phyloP scores from a whole-genome alignment of 208 protist genomes.

The Leptomonas pyrrhocoris region DNA sequence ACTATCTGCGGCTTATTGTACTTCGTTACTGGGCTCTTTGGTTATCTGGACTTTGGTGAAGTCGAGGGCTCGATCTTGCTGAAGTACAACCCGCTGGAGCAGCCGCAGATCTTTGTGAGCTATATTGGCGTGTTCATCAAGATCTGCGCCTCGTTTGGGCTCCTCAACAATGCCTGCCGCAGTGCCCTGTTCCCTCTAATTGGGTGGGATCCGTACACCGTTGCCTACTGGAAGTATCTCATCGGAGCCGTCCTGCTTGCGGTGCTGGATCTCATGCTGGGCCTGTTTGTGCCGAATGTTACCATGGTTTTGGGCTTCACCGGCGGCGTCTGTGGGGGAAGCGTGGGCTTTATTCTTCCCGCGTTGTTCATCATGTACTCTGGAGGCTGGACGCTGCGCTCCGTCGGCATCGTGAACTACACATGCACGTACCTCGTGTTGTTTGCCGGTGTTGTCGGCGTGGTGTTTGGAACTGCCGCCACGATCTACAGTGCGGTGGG shows the following conservation, averaged over 20 bases:
- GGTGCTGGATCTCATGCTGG: slow-evolving; percentile 44
- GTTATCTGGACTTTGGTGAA: slow-evolving; percentile 71
- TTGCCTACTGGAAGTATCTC: slow-evolving; percentile 50
- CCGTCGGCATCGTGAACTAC: slow-evolving; percentile 51
- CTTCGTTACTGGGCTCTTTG: slow-evolving; percentile 54
- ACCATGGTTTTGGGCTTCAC: slow-evolving; percentile 73
- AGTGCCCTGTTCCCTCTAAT: slow-evolving; percentile 44
- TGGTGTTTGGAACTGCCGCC: slow-evolving; percentile 61
- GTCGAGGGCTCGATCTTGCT: slow-evolving; percentile 45
- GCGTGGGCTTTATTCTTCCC: slow-evolving; percentile 74
- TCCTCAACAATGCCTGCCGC: slow-evolving; percentile 49
- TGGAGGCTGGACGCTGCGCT: slow-evolving; percentile 41
- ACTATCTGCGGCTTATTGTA: slow-evolving; percentile 55
- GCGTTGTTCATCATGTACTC: slow-evolving; percentile 64
- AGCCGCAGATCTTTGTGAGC: slow-evolving; percentile 41
- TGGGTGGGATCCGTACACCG: slow-evolving; percentile 29
- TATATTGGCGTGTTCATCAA: slow-evolving; percentile 74
- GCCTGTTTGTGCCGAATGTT: slow-evolving; percentile 69
- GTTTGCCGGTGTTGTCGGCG: slow-evolving; percentile 50
- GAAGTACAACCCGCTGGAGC: slow-evolving; percentile 57
- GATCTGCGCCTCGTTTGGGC: slow-evolving; percentile 57
- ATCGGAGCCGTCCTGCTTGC: slow-evolving; percentile 23
- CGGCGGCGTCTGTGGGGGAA: slow-evolving; percentile 56
- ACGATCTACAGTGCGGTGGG: slow-evolving; percentile 44
- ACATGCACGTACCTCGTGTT: slow-evolving; percentile 49